Evolutionary conservation across 176 grass and related monocot species (phyloP), one percentile per base, ranked within the genome.

Genomic region (barley (Hordeum vulgare)): DNA sequence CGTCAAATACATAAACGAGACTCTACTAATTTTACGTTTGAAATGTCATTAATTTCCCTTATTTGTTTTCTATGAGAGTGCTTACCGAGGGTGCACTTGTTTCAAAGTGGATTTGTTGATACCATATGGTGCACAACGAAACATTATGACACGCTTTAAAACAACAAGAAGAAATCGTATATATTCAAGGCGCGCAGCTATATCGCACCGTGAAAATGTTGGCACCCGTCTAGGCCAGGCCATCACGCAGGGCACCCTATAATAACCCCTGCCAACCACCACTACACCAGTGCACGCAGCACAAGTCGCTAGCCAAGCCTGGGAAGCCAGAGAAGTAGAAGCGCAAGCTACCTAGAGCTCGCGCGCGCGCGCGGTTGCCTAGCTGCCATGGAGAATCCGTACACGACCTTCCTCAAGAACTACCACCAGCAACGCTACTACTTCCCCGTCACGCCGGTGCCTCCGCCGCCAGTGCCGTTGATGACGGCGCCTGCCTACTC

Each of bases 371-470:
- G 34, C 20, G 24, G 40, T 23, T 4, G 45, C 58, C 20, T 26
- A 29, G 60, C 29, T 78, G 12, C 71, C 82, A 94, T 97, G 95
- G 92, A 94, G 85, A 92, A 93, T 85, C 89, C 89, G 59, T 98
- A 95, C 85, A 71, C 85, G 15, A 86, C 82, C 80, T 91, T 95
- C 66, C 70, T 93, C 37, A 90, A 81, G 72, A 86, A 85, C 23
- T 80, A 83, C 27, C 82, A 68, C 37, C 88, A 79, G 78, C 75
- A 35, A 69, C 90, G 75, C 35, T 82, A 77, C 78, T 66, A 75
- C 74, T 27, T 87, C 75, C 75, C 77, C 5, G 31, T 27, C 42
- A 51, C 33, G 23, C 41, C 26, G 36, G 56, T 54, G 67, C 54
- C 42, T 8, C 33, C 63, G 49, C 5, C 31, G 25, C 11, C 73